Evolutionary conservation across 768 basidiomycete species (phyloP).

Genomic region (Hericium erinaceus): DNA sequence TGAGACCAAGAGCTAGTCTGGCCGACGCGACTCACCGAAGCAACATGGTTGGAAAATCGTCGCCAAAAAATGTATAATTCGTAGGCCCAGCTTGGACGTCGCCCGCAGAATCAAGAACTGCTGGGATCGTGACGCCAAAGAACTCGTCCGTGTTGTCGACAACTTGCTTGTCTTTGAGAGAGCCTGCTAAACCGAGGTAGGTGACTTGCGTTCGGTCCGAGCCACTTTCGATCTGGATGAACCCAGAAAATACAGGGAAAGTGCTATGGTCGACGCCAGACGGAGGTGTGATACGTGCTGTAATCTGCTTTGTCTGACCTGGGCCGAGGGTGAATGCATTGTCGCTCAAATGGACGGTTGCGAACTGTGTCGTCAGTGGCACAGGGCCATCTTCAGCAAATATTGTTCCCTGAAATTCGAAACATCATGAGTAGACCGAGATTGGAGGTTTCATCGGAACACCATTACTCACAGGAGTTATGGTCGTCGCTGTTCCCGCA

Average conservation of each 20-base stretch:
- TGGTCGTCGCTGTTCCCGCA: slow-evolving; percentile 45
- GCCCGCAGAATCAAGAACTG: slow-evolving; percentile 31
- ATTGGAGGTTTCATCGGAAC: not conserved
- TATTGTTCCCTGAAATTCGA: slow-evolving; percentile 25
- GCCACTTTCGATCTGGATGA: slow-evolving; percentile 31
- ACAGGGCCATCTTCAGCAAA: slow-evolving; percentile 41
- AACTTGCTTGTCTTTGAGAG: slow-evolving; percentile 40
- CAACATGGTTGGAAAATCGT: slow-evolving; percentile 32
- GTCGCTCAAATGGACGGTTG: slow-evolving; percentile 37
- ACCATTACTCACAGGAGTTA: slow-evolving; percentile 27
- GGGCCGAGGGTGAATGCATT: slow-evolving; percentile 36
- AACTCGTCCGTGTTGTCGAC: slow-evolving; percentile 40
- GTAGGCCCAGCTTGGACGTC: slow-evolving; percentile 29
- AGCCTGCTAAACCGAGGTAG: slow-evolving; percentile 35
- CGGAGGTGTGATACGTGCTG: slow-evolving; percentile 39
- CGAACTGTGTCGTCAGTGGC: slow-evolving; percentile 34
- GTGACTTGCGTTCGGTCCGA: slow-evolving; percentile 32
- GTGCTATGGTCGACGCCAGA: slow-evolving; percentile 28
- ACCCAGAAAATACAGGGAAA: slow-evolving; percentile 54
- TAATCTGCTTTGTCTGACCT: slow-evolving; percentile 31
- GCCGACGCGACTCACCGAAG: slow-evolving; percentile 24
- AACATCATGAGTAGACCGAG: not conserved
- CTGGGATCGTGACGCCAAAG: slow-evolving; percentile 37
- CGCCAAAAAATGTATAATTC: slow-evolving; percentile 38
- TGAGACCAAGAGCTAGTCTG: not conserved